Evolutionary conservation across 768 basidiomycete species (phyloP).

Genomic region (Boletellus emodensis): DNA sequence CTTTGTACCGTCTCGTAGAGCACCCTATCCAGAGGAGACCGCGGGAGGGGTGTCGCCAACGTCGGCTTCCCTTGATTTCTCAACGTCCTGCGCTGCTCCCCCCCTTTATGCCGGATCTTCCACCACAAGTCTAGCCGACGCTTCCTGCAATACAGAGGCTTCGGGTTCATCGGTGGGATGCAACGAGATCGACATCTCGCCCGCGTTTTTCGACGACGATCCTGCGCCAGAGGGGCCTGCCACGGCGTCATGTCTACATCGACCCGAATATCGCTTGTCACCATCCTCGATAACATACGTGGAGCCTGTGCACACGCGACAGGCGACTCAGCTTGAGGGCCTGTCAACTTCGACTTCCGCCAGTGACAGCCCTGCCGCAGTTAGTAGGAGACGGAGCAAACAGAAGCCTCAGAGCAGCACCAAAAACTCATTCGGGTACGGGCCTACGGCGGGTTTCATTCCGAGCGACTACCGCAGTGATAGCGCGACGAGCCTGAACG

Average conservation of each 20-base stretch:
- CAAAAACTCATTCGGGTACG: slow-evolving; percentile 10
- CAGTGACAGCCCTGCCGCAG: background rate
- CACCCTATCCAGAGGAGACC: slow-evolving; percentile 6
- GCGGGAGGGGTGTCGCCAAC: background rate
- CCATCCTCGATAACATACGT: slow-evolving; percentile 18
- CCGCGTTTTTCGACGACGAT: slow-evolving; percentile 42
- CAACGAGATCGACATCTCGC: slow-evolving; percentile 37
- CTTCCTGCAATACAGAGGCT: slow-evolving; percentile 17
- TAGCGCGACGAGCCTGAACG: slow-evolving; percentile 9
- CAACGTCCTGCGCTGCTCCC: slow-evolving; percentile 6
- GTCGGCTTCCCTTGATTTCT: slow-evolving; percentile 11
- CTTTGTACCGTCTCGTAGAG: slow-evolving; percentile 6
- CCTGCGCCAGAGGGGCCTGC: slow-evolving; percentile 45
- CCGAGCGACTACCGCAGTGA: slow-evolving; percentile 10
- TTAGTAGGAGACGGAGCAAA: slow-evolving; percentile 1
- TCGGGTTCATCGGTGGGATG: slow-evolving; percentile 14
- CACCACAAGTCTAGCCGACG: background rate
- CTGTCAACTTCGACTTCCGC: background rate
- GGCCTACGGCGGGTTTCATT: slow-evolving; percentile 31
- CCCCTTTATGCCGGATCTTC: slow-evolving; percentile 9
- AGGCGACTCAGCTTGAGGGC: slow-evolving; percentile 1
- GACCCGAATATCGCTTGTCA: slow-evolving; percentile 24
- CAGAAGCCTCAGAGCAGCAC: background rate
- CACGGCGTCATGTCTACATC: slow-evolving; percentile 35
- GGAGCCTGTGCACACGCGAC: slow-evolving; percentile 15